Percentiles rank a stretch among this genome's conserved stretches.
These are phyloP conservation scores for Penicillium verrucosum DNA, from an alignment of 2,329 filamentous ascomycete species.

Conservation along the genomic window DNA sequence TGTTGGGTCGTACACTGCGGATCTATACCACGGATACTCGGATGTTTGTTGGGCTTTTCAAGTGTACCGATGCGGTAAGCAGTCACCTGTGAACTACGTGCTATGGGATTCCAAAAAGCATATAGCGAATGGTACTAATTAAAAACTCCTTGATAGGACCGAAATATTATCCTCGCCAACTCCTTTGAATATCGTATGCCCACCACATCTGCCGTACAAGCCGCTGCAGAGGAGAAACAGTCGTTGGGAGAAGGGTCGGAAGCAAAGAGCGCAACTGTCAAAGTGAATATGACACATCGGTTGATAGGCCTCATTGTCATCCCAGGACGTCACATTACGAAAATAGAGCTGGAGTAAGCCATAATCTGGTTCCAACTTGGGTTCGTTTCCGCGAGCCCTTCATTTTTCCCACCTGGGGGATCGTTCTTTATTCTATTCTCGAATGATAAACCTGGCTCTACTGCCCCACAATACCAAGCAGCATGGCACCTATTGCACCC, in stretches of 20 bases:
- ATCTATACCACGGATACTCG: slow-evolving; percentile 78
- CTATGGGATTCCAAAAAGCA: neutral
- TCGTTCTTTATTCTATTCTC: neutral
- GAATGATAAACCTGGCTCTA: slow-evolving; percentile 15
- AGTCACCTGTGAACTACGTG: slow-evolving; percentile 3
- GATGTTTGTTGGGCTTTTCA: slow-evolving; percentile 86
- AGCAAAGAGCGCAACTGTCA: slow-evolving; percentile 40
- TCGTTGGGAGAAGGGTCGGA: slow-evolving; percentile 20
- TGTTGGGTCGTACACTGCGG: slow-evolving; percentile 75
- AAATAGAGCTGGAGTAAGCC: slow-evolving; percentile 78
- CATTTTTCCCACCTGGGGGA: neutral
- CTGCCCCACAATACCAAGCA: slow-evolving; percentile 6
- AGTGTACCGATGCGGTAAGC: slow-evolving; percentile 86
- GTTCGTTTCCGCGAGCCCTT: slow-evolving; percentile 12
- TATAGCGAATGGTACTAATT: slow-evolving; percentile 6
- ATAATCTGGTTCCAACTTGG: slow-evolving; percentile 6
- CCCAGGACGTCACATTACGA: slow-evolving; percentile 78
- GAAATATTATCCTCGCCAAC: slow-evolving; percentile 79
- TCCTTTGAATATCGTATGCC: slow-evolving; percentile 89
- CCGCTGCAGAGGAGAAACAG: slow-evolving; percentile 33
- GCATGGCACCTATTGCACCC: neutral
- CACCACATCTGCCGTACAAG: slow-evolving; percentile 49
- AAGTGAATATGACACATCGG: slow-evolving; percentile 73
- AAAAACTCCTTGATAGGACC: slow-evolving; percentile 56
- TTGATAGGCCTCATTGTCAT: slow-evolving; percentile 88